A percentile compares a stretch with the other conserved stretches of the same genome.
phyloP scores from a whole-genome alignment of 257 asterid species.

The Coffea eugenioides region DNA sequence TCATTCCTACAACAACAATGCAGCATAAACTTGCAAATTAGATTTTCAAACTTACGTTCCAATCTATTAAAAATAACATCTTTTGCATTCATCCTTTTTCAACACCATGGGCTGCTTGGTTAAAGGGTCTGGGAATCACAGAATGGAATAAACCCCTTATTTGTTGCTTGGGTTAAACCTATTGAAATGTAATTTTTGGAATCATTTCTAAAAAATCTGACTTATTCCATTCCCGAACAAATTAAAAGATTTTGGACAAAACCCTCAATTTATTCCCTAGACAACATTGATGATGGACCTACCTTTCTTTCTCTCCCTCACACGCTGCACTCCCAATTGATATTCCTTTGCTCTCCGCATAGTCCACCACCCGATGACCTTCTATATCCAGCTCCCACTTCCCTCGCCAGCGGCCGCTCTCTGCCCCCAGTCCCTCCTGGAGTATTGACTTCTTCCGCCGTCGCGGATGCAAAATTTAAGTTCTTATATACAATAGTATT shows the following conservation, averaged over 20 bases:
- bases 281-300: too few relatives aligned
- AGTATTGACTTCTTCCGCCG: background rate
- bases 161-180: too few relatives aligned
- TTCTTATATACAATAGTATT: too few relatives aligned
- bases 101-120: background rate
- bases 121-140: too few relatives aligned
- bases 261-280: too few relatives aligned
- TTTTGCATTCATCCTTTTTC: background rate
- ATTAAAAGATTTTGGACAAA: too few relatives aligned
- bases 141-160: too few relatives aligned
- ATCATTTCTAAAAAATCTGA: too few relatives aligned
- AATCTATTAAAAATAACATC: background rate
- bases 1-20: background rate
- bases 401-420: background rate
- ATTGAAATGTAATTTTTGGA: too few relatives aligned
- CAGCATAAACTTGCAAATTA: background rate
- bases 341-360: background rate
- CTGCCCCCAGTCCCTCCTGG: background rate
- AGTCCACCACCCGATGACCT: background rate
- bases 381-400: background rate
- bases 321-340: background rate
- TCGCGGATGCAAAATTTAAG: too few relatives aligned
- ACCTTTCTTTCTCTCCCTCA: too few relatives aligned
- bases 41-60: background rate
- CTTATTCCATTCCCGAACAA: too few relatives aligned